Conservation (phyloP, 805 yeast species). For the Kodamaea fukazawae region DNA sequence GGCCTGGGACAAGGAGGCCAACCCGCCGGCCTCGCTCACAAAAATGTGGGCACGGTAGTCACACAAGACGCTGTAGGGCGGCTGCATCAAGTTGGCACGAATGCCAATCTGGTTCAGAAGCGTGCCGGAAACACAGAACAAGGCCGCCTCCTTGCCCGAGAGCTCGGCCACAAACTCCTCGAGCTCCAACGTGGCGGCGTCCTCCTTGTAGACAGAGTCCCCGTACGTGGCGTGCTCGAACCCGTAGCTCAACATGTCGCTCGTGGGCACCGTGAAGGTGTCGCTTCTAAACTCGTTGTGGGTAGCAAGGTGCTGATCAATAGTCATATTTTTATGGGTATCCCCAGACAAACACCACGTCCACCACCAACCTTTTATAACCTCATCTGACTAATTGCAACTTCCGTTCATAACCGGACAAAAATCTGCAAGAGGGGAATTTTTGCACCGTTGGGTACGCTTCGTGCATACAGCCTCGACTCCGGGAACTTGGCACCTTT, state of each 20-base stretch:
- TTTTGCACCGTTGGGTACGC: too few relatives aligned
- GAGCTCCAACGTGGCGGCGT: conserved; percentile 60
- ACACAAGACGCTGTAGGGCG: conserved; percentile 83
- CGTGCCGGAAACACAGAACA: conserved; percentile 87
- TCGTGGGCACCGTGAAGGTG: conserved; percentile 86
- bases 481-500: too few relatives aligned
- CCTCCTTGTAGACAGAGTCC: conserved; percentile 89
- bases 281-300: conserved; percentile 56
- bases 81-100: conserved; percentile 71
- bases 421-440: too few relatives aligned
- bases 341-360: too few relatives aligned
- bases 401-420: too few relatives aligned
- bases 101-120: conserved; percentile 85
- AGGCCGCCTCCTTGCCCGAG: conserved; percentile 77
- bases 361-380: too few relatives aligned
- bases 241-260: conserved; percentile 45
- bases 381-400: too few relatives aligned
- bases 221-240: conserved; percentile 55
- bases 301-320: conserved; percentile 22
- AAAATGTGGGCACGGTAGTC: conserved; percentile 85
- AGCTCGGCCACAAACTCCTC: conserved; percentile 63
- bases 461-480: too few relatives aligned
- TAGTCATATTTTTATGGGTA: too few relatives aligned
- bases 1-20: conserved; percentile 86
- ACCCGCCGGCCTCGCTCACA: conserved; percentile 85